Evolutionary conservation across 2,329 filamentous ascomycete genomes (phyloP), one percentile per base, ranked within the genome.

Genomic region (Botryosphaeria dothidea): DNA sequence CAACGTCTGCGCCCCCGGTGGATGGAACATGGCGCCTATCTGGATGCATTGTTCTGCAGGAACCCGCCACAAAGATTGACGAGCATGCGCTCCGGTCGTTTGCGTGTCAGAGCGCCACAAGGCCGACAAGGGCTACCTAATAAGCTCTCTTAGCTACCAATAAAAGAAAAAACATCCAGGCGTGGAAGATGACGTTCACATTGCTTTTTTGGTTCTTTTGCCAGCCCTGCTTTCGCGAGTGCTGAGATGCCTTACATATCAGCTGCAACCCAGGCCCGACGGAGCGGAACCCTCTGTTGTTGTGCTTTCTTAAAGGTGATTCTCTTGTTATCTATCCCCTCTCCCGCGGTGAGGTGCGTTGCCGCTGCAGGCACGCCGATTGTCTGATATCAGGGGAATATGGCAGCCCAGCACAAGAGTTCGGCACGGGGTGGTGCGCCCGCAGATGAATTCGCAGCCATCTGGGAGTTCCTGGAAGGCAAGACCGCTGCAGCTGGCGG

Each of bases 31-130:
- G 27, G 56, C 56, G 56, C 11, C 25, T 25, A 11, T 46, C 41
- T 60, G 43, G 21, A 60, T 60, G 56, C 56, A 31, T 48, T 31
- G 38, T 34, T 17, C 56, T 60, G 56, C 41, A 60, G 56, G 56
- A 60, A 60, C 56, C 41, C 56, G 56, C 19, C 41, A 31, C 41
- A 34, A 17, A 46, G 56, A 60, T 46, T 34, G 56, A 46, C 41
- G 56, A 60, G 56, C 56, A 60, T 60, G 56, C 41, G 56, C 56
- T 45, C 36, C n/a, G 36, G 36, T 57, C 54, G 54, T 45, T 43
- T 45, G 56, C 27, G 56, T 60, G 25, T 46, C 56, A 60, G 56
- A 46, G 56, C 56, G 56, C 56, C 56, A 46, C 36, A 46, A 36
- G 56, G 41, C 56, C 4, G 25, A 19, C n/a, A 8, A 13, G n/a